phyloP scores from a whole-genome alignment of 2,329 filamentous ascomycete genomes.

The Venturia effusa region DNA sequence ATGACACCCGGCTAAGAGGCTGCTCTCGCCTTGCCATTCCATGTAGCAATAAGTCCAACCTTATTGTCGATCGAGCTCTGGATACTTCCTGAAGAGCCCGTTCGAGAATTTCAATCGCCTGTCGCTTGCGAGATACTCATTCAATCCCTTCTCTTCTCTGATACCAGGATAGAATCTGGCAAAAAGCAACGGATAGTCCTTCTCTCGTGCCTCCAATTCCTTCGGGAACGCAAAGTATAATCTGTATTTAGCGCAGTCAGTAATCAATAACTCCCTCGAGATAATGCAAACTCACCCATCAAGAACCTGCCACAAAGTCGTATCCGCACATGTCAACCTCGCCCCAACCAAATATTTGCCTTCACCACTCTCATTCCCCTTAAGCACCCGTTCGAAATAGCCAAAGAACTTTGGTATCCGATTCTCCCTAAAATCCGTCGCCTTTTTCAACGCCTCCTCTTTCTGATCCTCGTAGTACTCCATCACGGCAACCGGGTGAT shows the following conservation, averaged over 20 bases:
- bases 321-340: conserved; percentile 58
- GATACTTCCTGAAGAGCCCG: conserved; percentile 63
- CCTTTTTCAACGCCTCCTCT: conserved; percentile 48
- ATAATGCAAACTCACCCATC: conserved; percentile 23
- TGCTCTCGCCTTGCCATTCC: background rate
- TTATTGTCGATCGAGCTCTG: conserved; percentile 52
- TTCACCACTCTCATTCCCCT: conserved; percentile 44
- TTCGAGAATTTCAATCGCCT: conserved; percentile 49
- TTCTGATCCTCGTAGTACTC: conserved; percentile 69
- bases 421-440: conserved; percentile 46
- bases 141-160: conserved; percentile 51
- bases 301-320: conserved; percentile 59
- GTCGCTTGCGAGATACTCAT: conserved; percentile 57
- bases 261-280: background rate
- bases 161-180: conserved; percentile 50
- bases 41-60: background rate
- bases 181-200: conserved; percentile 52
- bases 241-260: conserved; percentile 43
- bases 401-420: conserved; percentile 62
- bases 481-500: conserved; percentile 54
- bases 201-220: conserved; percentile 45
- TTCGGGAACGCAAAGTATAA: conserved; percentile 59
- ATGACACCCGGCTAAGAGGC: background rate
- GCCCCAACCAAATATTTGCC: conserved; percentile 56
- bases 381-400: conserved; percentile 59